Conservation (phyloP, 1,139 yeast genomes). For the Candida neerlandica region DNA sequence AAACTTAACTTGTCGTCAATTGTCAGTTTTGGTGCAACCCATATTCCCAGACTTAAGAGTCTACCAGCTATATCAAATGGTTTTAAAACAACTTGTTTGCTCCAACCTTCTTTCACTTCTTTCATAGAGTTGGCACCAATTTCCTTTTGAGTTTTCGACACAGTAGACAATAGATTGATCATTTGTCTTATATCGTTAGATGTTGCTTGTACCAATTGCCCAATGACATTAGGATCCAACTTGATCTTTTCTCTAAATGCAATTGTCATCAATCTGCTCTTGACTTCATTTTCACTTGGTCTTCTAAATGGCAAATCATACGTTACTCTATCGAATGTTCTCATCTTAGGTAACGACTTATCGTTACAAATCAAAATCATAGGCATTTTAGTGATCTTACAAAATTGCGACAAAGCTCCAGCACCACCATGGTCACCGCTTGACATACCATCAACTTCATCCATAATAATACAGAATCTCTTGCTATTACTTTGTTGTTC, state of each 20-base stretch:
- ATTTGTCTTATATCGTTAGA: slow-evolving; percentile 93
- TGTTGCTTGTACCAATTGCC: slow-evolving; percentile 82
- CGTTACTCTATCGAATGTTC: slow-evolving; percentile 90
- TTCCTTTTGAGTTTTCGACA: slow-evolving; percentile 66
- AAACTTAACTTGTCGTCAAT: slow-evolving; percentile 84
- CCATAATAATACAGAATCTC: slow-evolving; percentile 85
- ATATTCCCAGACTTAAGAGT: slow-evolving; percentile 44
- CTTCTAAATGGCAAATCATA: slow-evolving; percentile 83
- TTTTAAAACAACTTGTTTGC: slow-evolving; percentile 85
- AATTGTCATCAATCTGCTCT: slow-evolving; percentile 85
- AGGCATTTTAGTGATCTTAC: slow-evolving; percentile 85
- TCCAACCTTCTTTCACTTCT: slow-evolving; percentile 72
- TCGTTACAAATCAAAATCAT: slow-evolving; percentile 94
- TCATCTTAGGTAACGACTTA: slow-evolving; percentile 88
- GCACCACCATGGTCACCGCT: slow-evolving; percentile 99
- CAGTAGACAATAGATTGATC: slow-evolving; percentile 84
- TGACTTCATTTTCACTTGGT: slow-evolving; percentile 81
- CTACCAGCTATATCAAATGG: slow-evolving; percentile 90
- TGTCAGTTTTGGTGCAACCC: slow-evolving; percentile 37
- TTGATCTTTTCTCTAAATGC: slow-evolving; percentile 83
- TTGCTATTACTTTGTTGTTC: slow-evolving; percentile 38
- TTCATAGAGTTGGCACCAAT: slow-evolving; percentile 55
- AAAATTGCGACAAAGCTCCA: slow-evolving; percentile 88
- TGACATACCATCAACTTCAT: slow-evolving; percentile 99
- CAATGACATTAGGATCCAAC: slow-evolving; percentile 78